phyloP scores from a whole-genome alignment of 352 stramenopile genomes.

The Phytophthora pseudosyringae region DNA sequence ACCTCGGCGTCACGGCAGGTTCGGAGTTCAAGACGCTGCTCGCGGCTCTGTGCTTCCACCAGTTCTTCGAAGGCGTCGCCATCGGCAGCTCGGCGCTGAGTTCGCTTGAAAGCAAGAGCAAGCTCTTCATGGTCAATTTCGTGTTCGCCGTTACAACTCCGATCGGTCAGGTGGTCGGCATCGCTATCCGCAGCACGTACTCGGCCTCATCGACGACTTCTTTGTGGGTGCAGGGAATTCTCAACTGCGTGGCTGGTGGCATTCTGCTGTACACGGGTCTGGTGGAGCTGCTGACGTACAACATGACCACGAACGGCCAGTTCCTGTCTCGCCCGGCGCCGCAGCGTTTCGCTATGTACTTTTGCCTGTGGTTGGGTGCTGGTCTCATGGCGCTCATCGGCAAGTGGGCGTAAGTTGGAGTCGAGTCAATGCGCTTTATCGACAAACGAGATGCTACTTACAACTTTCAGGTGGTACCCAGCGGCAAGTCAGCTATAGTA shows the following conservation, averaged over 20 bases:
- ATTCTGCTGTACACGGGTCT: slow-evolving; percentile 78
- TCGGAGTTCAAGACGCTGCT: slow-evolving; percentile 67
- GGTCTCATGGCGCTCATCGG: slow-evolving; percentile 69
- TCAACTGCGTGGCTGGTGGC: slow-evolving; percentile 69
- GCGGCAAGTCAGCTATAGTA: too few species aligned
- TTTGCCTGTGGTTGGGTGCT: slow-evolving; percentile 59
- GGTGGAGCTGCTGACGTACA: slow-evolving; percentile 72
- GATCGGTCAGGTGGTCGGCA: slow-evolving; percentile 61
- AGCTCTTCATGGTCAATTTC: slow-evolving; percentile 55
- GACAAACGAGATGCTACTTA: too few species aligned
- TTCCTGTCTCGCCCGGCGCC: slow-evolving; percentile 47
- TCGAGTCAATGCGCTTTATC: too few species aligned
- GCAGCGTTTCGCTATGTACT: slow-evolving; percentile 52
- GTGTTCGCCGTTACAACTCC: slow-evolving; percentile 65
- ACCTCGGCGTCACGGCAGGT: slow-evolving; percentile 57
- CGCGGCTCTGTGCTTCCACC: slow-evolving; percentile 74
- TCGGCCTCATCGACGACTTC: slow-evolving; percentile 52
- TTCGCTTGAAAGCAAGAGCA: slow-evolving; percentile 45
- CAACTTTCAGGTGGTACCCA: too few species aligned
- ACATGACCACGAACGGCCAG: slow-evolving; percentile 69
- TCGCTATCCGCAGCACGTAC: slow-evolving; percentile 60
- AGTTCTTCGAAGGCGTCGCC: slow-evolving; percentile 80
- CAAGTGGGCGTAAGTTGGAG: slow-evolving; percentile 59
- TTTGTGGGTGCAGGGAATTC: slow-evolving; percentile 64
- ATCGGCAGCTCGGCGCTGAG: slow-evolving; percentile 53